These are phyloP conservation scores for Oldenlandia corymbosa DNA, from an alignment of 257 asterid species.

Conservation along the genomic window DNA sequence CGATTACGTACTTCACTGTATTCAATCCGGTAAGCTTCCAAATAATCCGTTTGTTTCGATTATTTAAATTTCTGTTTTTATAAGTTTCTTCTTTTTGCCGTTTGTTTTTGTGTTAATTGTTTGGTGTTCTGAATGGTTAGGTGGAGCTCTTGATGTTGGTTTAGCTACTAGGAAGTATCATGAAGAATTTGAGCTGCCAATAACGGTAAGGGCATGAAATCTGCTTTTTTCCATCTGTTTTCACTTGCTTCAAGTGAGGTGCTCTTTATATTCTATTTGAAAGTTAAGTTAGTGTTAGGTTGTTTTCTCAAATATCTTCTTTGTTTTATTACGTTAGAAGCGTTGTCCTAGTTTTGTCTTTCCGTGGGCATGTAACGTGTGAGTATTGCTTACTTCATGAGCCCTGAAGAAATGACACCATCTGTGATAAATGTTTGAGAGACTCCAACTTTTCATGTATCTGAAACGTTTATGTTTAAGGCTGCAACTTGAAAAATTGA, in stretches of 20 bases:
- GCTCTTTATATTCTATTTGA: slow-evolving; percentile 6
- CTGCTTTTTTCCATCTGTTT: not conserved
- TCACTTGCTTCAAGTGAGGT: not conserved
- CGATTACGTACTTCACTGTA: slow-evolving; percentile 71
- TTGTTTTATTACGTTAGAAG: not conserved
- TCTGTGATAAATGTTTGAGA: not conserved
- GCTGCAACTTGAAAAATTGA: not conserved
- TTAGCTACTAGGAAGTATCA: slow-evolving; percentile 50
- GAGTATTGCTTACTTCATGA: not conserved
- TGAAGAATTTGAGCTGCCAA: slow-evolving; percentile 59
- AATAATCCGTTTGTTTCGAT: too few relatives aligned
- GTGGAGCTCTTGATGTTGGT: slow-evolving; percentile 76
- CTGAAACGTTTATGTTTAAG: not conserved
- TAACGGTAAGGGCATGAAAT: slow-evolving; percentile 41
- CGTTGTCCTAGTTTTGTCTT: not conserved
- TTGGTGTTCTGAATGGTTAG: slow-evolving; percentile 25
- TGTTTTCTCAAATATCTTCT: not conserved
- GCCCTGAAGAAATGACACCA: not conserved
- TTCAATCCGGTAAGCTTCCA: slow-evolving; percentile 43
- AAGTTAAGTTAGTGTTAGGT: not conserved
- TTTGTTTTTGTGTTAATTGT: not conserved
- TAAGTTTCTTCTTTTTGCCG: not conserved
- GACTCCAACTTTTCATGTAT: not conserved
- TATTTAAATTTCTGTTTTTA: not conserved
- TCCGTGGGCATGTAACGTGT: too few relatives aligned